Conservation (phyloP, 2,329 filamentous ascomycete genomes). For the Bimuria novae-zelandiae region DNA sequence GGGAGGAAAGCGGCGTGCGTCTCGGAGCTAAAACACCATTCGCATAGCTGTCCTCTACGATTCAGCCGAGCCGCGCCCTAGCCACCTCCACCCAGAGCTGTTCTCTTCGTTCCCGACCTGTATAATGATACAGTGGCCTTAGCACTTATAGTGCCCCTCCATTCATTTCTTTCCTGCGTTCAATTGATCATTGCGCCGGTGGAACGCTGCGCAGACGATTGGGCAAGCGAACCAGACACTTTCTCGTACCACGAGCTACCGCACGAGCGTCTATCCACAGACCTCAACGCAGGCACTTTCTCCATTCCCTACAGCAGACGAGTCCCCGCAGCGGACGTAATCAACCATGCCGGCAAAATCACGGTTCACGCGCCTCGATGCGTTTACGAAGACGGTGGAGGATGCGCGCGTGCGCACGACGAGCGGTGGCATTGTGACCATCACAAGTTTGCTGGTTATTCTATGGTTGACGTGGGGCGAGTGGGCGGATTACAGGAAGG, state of each 20-base stretch:
- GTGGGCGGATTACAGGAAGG: slow-evolving; percentile 89
- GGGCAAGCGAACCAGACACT: slow-evolving; percentile 16
- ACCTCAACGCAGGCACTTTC: background rate
- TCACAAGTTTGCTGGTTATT: slow-evolving; percentile 85
- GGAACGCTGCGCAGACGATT: slow-evolving; percentile 13
- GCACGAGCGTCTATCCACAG: background rate
- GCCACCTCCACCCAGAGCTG: slow-evolving; percentile 10
- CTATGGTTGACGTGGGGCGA: slow-evolving; percentile 90
- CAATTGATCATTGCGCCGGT: slow-evolving; percentile 7
- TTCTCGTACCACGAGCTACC: slow-evolving; percentile 7
- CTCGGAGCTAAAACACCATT: slow-evolving; percentile 23
- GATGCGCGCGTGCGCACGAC: slow-evolving; percentile 96
- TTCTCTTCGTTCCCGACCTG: slow-evolving; percentile 12
- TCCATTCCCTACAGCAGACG: background rate
- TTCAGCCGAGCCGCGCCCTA: slow-evolving; percentile 29
- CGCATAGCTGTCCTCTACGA: slow-evolving; percentile 40
- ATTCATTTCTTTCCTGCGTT: slow-evolving; percentile 10
- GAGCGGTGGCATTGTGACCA: slow-evolving; percentile 92
- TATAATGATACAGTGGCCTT: slow-evolving; percentile 18
- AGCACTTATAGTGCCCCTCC: slow-evolving; percentile 18
- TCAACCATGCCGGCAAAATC: slow-evolving; percentile 81
- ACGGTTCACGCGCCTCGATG: slow-evolving; percentile 93
- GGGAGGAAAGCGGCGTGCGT: background rate
- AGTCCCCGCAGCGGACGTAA: slow-evolving; percentile 12
- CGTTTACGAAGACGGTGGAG: slow-evolving; percentile 98